Base-by-base conservation (phyloP, 306 rosid genomes). In the Lupinus albus region DNA sequence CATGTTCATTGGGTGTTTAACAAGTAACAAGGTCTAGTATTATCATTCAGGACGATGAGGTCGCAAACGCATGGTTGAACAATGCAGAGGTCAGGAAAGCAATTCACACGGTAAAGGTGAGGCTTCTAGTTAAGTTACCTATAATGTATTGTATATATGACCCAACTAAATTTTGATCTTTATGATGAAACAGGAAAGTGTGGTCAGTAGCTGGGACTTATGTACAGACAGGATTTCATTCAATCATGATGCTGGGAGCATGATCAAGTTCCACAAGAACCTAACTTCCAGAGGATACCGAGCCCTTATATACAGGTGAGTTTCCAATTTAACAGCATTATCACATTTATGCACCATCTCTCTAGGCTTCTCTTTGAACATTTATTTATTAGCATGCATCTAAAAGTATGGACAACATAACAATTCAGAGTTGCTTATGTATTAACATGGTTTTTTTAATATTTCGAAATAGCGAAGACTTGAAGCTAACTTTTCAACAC, bases 281-380 rank as follows among this genome's bases (percentile, higher is more conserved):
- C 88, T 93, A 56, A 89, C 98, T 61, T 73, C 80, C 4, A 77
- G 49, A 76, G 97, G 98, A 57, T 93, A 89, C 68, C 77, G 86
- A 10, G 95, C 95, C 11, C 95, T 93, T 39, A 88, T 93, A 60
- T 89, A n/a, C 84, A 93, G 98, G 98, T 87, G 63, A 76, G 13
- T 75, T 50, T 53, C 41, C 52, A 65, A 28, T 35, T 50, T 68
- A 50, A 25, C 15, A 68, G 7, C 5, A 57, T 59, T 45, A 35
- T 44, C 15, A 38, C 32, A 53, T 30, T 41, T 42, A 7, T 53
- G 18, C 45, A 8, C 45, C 0, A 39, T 3, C 45, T 39, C 45
- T 4, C 4, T 11, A 9, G n/a, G 45, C 45, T 10, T 10, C 45
- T 8, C 45, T 10, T 39, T 39, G 45, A 39, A 39, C n/a, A 39